Base-by-base conservation (phyloP, 148 eudicot genomes). In the Simmondsia chinensis region DNA sequence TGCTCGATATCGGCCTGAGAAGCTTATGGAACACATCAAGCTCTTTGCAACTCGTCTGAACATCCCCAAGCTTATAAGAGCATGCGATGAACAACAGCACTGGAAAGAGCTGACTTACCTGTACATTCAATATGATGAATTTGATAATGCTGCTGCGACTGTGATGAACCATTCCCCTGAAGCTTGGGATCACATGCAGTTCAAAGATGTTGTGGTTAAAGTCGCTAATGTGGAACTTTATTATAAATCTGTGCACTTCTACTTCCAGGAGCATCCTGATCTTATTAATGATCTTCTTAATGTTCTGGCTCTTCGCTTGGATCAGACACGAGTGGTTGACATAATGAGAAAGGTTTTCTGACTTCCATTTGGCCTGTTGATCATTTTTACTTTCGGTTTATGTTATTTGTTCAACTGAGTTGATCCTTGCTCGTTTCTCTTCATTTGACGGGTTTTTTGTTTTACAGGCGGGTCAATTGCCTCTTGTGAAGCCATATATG, bases 101-200 rank as follows among this genome's bases (percentile, higher is more conserved):
- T 89, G 97, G 97, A 82, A 81, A 66, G 97, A 89, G 57, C 80
- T 89, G 21, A 82, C 93, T 8, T 89, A 75, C 49, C 55, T 89
- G 27, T 89, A 89, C 50, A 74, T 84, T 67, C 97, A 89, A 42
- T 89, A 89, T 61, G 97, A 89, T 31, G 97, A 89, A 63, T 89
- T 81, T 63, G 97, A 89, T 59, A 89, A 89, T 65, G 97, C 95
- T 64, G 97, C 95, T n/a, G 67, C 93, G 3, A 89, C 97, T 43
- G 82, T 89, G 20, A 89, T 89, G 97, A 89, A 89, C 65, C 97
- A 89, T 67, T 89, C 97, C 34, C 94, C 97, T 33, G 95, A 85
- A 61, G 97, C 97, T 17, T 91, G 97, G 97, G 97, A 91, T 52
- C 97, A 91, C 61, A 91, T 91, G 97, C 97, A 91, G 54, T 91